A percentile compares a stretch with the other conserved stretches of the same genome.
phyloP scores from a whole-genome alignment of 139 green algal species.

The Chlamydomonas eustigma region DNA sequence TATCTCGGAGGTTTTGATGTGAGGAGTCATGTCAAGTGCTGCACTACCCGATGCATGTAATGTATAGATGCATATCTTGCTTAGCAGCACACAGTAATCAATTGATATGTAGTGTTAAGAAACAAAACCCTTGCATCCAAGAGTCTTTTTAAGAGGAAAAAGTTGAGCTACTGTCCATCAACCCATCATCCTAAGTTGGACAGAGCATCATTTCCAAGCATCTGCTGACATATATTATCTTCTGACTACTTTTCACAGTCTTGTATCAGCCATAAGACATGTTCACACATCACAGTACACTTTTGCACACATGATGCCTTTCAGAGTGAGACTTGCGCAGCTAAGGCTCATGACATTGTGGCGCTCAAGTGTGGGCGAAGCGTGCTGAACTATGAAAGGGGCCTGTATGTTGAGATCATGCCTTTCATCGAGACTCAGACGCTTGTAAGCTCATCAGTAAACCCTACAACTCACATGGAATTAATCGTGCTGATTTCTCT shows the following conservation, averaged over 20 bases:
- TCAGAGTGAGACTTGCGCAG: slow-evolving; percentile 30
- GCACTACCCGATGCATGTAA: no score
- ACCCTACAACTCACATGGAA: no score
- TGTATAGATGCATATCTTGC: no score
- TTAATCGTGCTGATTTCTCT: no score
- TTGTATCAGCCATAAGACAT: background rate
- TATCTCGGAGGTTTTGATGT: slow-evolving; percentile 35
- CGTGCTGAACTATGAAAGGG: slow-evolving; percentile 22
- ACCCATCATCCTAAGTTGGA: background rate
- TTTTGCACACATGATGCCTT: background rate
- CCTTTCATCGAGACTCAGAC: no score
- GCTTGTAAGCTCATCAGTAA: no score
- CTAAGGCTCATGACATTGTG: slow-evolving; percentile 40
- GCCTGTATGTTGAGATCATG: no score
- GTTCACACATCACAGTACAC: background rate
- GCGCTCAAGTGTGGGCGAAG: slow-evolving; percentile 28
- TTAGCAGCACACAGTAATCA: no score
- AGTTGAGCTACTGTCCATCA: background rate
- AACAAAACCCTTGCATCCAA: background rate
- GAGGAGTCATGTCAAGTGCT: background rate
- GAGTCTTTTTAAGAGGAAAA: background rate
- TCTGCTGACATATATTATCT: background rate
- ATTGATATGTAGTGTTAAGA: background rate
- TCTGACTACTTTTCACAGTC: background rate
- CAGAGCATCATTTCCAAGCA: background rate